These are phyloP conservation scores for Climacium dendroides DNA, from an alignment of 225 moss, liverwort and hornwort species.

Conservation along the genomic window DNA sequence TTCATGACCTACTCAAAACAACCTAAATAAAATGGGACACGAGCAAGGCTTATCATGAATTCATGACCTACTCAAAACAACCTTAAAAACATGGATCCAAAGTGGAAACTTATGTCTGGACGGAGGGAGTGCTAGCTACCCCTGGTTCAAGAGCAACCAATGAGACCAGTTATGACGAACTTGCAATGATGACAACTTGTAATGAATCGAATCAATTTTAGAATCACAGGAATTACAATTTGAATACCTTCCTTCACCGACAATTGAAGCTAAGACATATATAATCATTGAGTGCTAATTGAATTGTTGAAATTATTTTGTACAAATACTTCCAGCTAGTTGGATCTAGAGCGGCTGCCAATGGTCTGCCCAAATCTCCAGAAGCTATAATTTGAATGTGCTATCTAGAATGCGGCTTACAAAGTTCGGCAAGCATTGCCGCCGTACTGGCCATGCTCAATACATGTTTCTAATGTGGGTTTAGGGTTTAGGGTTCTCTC, in stretches of 20 bases:
- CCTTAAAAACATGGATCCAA: not conserved
- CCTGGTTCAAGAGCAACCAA: not conserved
- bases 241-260: not conserved
- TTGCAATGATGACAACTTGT: not conserved
- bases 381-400: not conserved
- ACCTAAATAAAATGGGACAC: not conserved
- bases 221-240: not conserved
- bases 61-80: not conserved
- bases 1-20: not conserved
- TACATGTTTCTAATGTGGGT: not conserved
- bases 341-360: not conserved
- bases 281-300: not conserved
- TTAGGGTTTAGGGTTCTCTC: not conserved
- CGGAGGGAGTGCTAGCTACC: not conserved
- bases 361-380: not conserved
- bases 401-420: not conserved
- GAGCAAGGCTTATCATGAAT: not conserved
- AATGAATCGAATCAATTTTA: not conserved
- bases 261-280: not conserved
- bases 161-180: not conserved
- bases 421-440: not conserved
- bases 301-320: not conserved
- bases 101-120: not conserved
- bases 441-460: not conserved
- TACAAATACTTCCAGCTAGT: not conserved